Evolutionary conservation across 306 rosid species (phyloP), one percentile per base, ranked within the genome.

Genomic region (Leucaena leucocephala): DNA sequence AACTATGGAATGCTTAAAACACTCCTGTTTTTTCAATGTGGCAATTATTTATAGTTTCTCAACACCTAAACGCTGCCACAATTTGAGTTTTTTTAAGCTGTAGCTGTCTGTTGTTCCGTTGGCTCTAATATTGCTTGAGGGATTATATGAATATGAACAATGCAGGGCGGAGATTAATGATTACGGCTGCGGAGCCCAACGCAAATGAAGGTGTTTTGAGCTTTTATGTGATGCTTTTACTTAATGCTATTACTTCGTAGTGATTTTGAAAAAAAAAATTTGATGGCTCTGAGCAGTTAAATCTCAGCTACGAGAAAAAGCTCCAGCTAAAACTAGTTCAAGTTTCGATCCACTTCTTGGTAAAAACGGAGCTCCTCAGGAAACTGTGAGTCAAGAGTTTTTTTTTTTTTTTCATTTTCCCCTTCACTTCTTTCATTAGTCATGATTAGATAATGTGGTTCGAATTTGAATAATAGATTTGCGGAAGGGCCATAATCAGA

Each of bases 181-280:
- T 90, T 39, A 80, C 81, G 74, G 92, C 92, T 40, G 79, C 87
- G 0, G 94, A 88, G 67, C 83, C 90, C 9, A 90, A 88, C 43
- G 69, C 88, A 27, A 77, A 86, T 12, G 88, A 90, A 90, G 94
- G 94, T 90, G 33, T 16, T 57, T 5, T 63, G 44, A 69, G 74
- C 49, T 48, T 46, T 64, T 57, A 4, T 45, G 1, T 9, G 36
- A 15, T 48, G 2, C 39, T 22, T 62, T 62, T 34, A 5, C 15
- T 33, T 13, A 11, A 71, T 38, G 14, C 6, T 58, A 21, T 62
- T 62, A 42, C n/a, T 27, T n/a, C 58, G 36, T 46, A 12, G n/a
- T 36, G 19, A 43, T 48, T 48, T 59, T 4, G 61, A 19, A 8
- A 9, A n/a, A n/a, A n/a, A n/a, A n/a, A n/a, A n/a, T 4, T 27